Percentiles rank a stretch among this genome's conserved stretches.
These are phyloP conservation scores for Lenwebbia sp. DNA, from an alignment of 345 rosid species.

Conservation along the genomic window DNA sequence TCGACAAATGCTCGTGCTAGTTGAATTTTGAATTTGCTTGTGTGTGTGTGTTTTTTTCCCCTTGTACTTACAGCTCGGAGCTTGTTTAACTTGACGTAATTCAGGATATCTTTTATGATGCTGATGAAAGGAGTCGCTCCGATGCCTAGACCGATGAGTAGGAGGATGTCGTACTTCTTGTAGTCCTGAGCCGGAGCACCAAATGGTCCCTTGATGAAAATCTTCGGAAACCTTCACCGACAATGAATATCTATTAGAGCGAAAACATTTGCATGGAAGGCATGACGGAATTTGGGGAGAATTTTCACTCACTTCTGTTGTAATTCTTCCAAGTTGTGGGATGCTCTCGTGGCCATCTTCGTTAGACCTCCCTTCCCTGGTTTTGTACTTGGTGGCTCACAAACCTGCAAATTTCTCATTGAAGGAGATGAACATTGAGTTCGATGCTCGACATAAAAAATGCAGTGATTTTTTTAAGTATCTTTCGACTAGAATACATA, in stretches of 20 bases:
- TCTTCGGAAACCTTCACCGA: slow-evolving; percentile 52
- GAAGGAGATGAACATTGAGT: not conserved
- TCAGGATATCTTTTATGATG: slow-evolving; percentile 76
- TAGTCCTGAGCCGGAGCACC: slow-evolving; percentile 96
- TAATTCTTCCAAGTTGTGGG: slow-evolving; percentile 24
- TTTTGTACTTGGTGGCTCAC: slow-evolving; percentile 38
- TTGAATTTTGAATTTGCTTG: not conserved
- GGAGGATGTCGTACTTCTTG: slow-evolving; percentile 59
- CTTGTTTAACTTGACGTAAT: slow-evolving; percentile 29
- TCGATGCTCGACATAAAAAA: not conserved
- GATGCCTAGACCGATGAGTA: slow-evolving; percentile 80
- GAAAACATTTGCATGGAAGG: not conserved
- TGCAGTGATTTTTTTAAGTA: not conserved
- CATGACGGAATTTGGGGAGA: not conserved
- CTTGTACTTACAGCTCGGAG: not conserved
- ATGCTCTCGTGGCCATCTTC: slow-evolving; percentile 62
- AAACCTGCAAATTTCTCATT: slow-evolving; percentile 30
- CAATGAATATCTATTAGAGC: not conserved
- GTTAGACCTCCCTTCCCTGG: slow-evolving; percentile 30
- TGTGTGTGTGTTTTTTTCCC: not conserved
- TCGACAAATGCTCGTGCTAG: not conserved
- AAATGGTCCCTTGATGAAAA: slow-evolving; percentile 76
- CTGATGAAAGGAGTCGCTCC: slow-evolving; percentile 98
- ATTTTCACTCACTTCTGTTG: slow-evolving; percentile 26
- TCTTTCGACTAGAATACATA: not conserved